A percentile compares a stretch with the other conserved stretches of the same genome.
Conservation (phyloP, 2,329 filamentous ascomycete genomes). For the Fusarium nanum region DNA sequence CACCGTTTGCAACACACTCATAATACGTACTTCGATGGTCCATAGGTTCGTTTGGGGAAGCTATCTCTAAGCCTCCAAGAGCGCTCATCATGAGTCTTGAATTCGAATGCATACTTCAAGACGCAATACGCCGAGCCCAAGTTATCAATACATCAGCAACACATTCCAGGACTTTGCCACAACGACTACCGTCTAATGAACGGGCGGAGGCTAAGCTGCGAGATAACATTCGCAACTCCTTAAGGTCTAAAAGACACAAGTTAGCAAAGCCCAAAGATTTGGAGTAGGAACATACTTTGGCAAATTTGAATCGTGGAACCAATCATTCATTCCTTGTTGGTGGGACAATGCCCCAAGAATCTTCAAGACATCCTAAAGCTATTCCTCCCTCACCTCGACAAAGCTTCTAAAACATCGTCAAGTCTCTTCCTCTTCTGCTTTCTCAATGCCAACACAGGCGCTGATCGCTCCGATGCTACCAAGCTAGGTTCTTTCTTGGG, state of each 20-base stretch:
- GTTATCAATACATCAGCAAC: neutral
- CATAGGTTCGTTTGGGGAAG: neutral
- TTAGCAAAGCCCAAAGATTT: neutral
- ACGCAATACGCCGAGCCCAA: neutral
- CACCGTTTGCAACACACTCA: neutral
- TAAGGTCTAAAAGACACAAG: neutral
- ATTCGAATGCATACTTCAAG: neutral
- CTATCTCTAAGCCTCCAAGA: neutral
- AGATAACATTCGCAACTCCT: neutral
- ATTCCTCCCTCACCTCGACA: constrained; percentile 32
- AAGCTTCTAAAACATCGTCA: constrained; percentile 50
- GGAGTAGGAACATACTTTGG: neutral
- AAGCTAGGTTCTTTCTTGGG: constrained; percentile 26
- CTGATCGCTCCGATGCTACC: constrained; percentile 29
- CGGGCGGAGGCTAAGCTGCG: no score
- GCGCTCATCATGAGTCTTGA: neutral
- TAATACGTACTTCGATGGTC: neutral
- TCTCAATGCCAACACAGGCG: constrained; percentile 40
- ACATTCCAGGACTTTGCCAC: neutral
- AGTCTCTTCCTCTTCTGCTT: constrained; percentile 51
- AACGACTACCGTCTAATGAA: neutral
- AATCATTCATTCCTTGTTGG: neutral
- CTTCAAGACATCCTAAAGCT: neutral
- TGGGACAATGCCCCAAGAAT: neutral
- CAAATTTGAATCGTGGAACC: neutral